Conservation (phyloP, 441 rosid genomes). For the Jatropha podagrica region DNA sequence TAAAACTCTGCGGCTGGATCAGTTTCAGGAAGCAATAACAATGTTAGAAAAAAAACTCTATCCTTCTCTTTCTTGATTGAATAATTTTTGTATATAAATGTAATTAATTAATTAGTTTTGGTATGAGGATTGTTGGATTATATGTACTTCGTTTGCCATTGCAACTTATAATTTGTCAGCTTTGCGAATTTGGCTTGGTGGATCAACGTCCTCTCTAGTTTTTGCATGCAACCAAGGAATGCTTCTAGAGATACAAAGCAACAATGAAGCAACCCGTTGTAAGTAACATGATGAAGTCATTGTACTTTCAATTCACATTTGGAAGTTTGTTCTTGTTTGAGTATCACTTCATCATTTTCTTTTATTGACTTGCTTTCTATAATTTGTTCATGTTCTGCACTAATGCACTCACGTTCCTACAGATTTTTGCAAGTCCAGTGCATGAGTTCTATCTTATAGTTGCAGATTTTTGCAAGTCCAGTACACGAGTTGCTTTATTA, state of each 20-base stretch:
- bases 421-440: slow-evolving; percentile 94
- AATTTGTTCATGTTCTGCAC: not conserved
- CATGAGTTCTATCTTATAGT: slow-evolving; percentile 51
- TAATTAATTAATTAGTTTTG: too few species aligned
- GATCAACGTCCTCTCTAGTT: slow-evolving; percentile 78
- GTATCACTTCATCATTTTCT: not conserved
- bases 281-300: slow-evolving; percentile 76
- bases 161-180: slow-evolving; percentile 86
- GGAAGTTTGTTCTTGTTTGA: slow-evolving; percentile 71
- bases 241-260: slow-evolving; percentile 99
- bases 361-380: not conserved
- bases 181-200: slow-evolving; percentile 77
- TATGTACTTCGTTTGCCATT: slow-evolving; percentile 77
- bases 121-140: slow-evolving; percentile 47
- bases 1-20: too few species aligned
- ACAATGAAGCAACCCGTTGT: slow-evolving; percentile 81
- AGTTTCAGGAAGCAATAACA: too few species aligned
- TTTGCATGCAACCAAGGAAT: slow-evolving; percentile 94
- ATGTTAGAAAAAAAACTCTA: too few species aligned
- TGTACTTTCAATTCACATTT: slow-evolving; percentile 73
- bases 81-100: too few species aligned
- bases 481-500: slow-evolving; percentile 47
- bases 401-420: slow-evolving; percentile 1
- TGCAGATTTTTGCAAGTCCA: slow-evolving; percentile 88
- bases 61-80: too few species aligned